A percentile compares a stretch with the other conserved stretches of the same genome.
Evolutionary conservation across 495 filamentous ascomycete genomes (phyloP).

Genomic region (Trichoderma asperelloides): DNA sequence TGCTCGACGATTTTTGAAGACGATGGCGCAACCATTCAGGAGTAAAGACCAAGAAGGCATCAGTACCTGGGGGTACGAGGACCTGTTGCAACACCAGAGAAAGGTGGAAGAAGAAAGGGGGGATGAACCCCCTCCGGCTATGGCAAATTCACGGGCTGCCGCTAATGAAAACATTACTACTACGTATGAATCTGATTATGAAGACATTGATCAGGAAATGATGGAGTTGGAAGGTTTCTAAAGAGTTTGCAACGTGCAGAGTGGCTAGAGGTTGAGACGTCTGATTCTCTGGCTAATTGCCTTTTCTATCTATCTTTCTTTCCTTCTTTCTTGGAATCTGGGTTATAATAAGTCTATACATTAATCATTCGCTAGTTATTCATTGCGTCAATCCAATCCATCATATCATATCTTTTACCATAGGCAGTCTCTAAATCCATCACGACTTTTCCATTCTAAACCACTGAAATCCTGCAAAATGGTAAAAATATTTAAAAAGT

Average conservation of each 20-base stretch:
- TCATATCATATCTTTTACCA: neutral
- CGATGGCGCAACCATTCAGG: slow-evolving; percentile 86
- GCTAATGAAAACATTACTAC: slow-evolving; percentile 18
- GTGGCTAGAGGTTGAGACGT: neutral
- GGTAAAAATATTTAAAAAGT: neutral
- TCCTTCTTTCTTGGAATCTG: neutral
- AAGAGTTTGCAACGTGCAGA: neutral
- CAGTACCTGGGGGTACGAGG: slow-evolving; percentile 76
- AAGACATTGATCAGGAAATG: slow-evolving; percentile 54
- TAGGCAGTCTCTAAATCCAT: neutral
- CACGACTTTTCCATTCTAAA: neutral
- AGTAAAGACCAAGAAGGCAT: slow-evolving; percentile 79
- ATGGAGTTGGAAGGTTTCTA: slow-evolving; percentile 44
- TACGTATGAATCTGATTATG: slow-evolving; percentile 51
- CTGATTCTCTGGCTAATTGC: neutral
- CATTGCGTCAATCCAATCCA: neutral
- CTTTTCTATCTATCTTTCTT: neutral
- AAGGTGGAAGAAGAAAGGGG: slow-evolving; percentile 59
- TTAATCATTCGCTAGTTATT: neutral
- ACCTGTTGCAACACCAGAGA: slow-evolving; percentile 69
- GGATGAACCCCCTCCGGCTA: slow-evolving; percentile 27
- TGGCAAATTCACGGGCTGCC: slow-evolving; percentile 14
- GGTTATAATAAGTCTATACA: neutral
- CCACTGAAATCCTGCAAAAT: neutral
- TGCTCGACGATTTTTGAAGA: slow-evolving; percentile 79